Base-by-base conservation (phyloP, 805 yeast species). In the Saturnispora hagleri region DNA sequence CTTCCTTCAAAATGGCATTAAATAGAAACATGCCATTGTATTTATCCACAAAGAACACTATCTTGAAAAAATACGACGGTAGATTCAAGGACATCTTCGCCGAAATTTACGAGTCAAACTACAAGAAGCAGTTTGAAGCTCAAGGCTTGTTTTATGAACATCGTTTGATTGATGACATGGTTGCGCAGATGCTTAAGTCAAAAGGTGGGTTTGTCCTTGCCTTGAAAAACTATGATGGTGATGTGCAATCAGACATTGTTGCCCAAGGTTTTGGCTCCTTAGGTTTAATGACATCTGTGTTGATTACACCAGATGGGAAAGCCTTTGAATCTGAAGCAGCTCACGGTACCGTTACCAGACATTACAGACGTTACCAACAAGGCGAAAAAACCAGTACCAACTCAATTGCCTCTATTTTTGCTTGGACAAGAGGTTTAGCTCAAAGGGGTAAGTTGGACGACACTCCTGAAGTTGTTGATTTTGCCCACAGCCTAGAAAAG, bases 291-390 rank as follows among this genome's bases (percentile, higher is more conserved):
- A 85, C 93, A 9, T 86, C 93, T 10, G 87, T 82, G 41, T 75
- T 86, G 57, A 81, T 85, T 72, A 82, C 91, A 17, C 90, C 91
- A 49, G 91, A 86, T 69, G 93, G 93, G 42, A 83, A 84, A 66
- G 80, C 89, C n/a, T 86, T 82, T 60, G 93, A 86, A 72, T 75
- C 86, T 54, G 93, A 86, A 68, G 91, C 91, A 54, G 93, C 93
- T 34, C 93, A 86, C 63, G 93, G 93, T 60, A 86, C 93, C 17
- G 93, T 86, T 56, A 86, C 93, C 33, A 82, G 93, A 77, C 93
- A 86, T 65, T 86, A 73, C 72, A 82, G 91, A 77, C 86, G 80
- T 68, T 81, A 82, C 61, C 91, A 86, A 69, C 80, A 80, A 63
- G 91, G 91, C 56, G 82, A 84, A 64, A 88, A 84, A 66, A 86